Conservation (phyloP, 2,329 filamentous ascomycete species). For the Epichloe aotearoae region DNA sequence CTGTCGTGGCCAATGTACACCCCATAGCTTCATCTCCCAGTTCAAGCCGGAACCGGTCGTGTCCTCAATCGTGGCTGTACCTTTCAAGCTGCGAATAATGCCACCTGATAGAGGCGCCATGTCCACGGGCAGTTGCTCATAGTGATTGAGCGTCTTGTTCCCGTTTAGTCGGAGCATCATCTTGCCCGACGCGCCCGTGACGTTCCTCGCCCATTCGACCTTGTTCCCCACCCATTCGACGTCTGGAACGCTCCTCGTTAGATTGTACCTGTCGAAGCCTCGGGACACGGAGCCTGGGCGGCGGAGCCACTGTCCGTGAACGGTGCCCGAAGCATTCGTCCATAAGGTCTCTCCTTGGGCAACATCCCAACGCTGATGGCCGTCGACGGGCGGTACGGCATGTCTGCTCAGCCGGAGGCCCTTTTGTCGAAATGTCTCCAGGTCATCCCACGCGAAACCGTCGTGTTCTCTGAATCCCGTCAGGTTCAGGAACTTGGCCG, state of each 20-base stretch:
- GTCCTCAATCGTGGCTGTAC: conserved; percentile 60
- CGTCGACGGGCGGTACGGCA: conserved; percentile 30
- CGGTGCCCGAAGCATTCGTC: conserved; percentile 63
- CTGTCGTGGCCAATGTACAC: conserved; percentile 72
- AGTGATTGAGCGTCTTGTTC: conserved; percentile 34
- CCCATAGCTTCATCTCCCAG: conserved; percentile 70
- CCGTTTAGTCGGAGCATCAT: conserved; percentile 54
- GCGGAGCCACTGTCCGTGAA: conserved; percentile 65
- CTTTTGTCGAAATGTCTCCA: conserved; percentile 51
- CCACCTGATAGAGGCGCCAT: conserved; percentile 29
- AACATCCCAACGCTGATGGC: conserved; percentile 26
- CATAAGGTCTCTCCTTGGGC: conserved; percentile 41
- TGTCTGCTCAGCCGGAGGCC: conserved; percentile 48
- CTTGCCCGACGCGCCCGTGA: conserved; percentile 59
- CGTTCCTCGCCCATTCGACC: conserved; percentile 60
- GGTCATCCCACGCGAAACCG: conserved; percentile 64
- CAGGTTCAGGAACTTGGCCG: conserved; percentile 47
- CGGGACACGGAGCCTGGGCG: conserved; percentile 33
- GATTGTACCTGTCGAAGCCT: conserved; percentile 42
- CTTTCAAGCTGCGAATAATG: conserved; percentile 55
- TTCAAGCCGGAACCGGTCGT: conserved; percentile 51
- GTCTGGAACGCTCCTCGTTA: conserved; percentile 49
- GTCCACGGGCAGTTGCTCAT: conserved; percentile 24
- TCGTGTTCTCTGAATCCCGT: conserved; percentile 66
- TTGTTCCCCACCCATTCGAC: conserved; percentile 50